Base-by-base conservation (phyloP, 108 stramenopile species). In the Conticribra guillardii region DNA sequence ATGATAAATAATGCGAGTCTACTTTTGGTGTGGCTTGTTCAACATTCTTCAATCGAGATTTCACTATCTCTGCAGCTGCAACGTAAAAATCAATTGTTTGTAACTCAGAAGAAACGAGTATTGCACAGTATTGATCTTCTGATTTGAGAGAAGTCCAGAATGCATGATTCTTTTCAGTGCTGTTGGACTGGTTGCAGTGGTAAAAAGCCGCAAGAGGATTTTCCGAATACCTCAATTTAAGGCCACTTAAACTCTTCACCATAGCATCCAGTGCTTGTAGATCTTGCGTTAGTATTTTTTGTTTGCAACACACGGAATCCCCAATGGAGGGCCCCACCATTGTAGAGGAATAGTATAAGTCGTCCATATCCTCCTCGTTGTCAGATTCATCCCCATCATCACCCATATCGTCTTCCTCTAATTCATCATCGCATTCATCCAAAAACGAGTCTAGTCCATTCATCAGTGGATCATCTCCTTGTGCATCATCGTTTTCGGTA, bases 11-110 rank as follows among this genome's bases (percentile, higher is more conserved):
- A n/a, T n/a, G n/a, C n/a, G n/a, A n/a, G n/a, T n/a, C n/a, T n/a
- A n/a, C n/a, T n/a, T n/a, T n/a, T n/a, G n/a, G n/a, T n/a, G n/a
- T n/a, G n/a, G n/a, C n/a, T n/a, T n/a, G n/a, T n/a, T n/a, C n/a
- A n/a, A n/a, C n/a, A n/a, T n/a, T n/a, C n/a, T n/a, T n/a, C n/a
- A n/a, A n/a, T n/a, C n/a, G n/a, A n/a, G 37, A 41, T 11, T 41
- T 41, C 37, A 41, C 5, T 5, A 41, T 9, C 11, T 41, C 48
- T 50, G 26, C 59, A 18, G 67, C 68, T 27, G 52, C 69, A 19
- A 69, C 34, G 62, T 67, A 86, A 58, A 86, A 86, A 26, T 62
- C 46, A 33, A 86, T 47, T 2, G 81, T 85, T 46, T 71, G 69
- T n/a, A 70, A 47, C 71, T 86, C 85, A 29, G 88, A 84, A 1